These are phyloP conservation scores for Durusdinium trenchii DNA, from an alignment of 73 alveolate genomes.

Conservation along the genomic window DNA sequence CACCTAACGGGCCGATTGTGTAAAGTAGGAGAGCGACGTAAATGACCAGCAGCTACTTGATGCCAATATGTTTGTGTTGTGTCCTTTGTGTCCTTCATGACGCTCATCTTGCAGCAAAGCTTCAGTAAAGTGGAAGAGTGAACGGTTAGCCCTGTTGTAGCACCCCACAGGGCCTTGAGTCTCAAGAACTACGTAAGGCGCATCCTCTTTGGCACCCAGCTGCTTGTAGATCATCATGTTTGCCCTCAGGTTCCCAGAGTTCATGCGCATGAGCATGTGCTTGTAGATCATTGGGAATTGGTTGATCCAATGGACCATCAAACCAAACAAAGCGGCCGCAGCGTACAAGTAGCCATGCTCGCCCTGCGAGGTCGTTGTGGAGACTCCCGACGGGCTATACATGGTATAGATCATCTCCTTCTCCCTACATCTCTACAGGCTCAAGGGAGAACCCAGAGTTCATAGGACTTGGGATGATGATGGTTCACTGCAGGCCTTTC, in stretches of 20 bases:
- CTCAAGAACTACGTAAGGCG: conserved; percentile 40
- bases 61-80: no score
- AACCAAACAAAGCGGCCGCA: conserved; percentile 49
- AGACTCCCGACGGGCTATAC: no score
- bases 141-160: conserved; percentile 64
- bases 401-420: no score
- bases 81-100: no score
- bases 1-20: no score
- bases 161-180: conserved; percentile 43
- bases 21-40: no score
- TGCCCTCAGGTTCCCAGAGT: conserved; percentile 45
- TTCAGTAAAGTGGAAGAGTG: conserved; percentile 20
- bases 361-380: neutral
- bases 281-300: conserved; percentile 61
- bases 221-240: conserved; percentile 65
- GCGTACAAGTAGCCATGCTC: conserved; percentile 79
- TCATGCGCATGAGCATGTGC: conserved; percentile 59
- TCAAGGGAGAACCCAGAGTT: no score
- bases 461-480: no score
- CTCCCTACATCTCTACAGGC: no score
- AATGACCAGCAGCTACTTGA: no score
- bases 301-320: conserved; percentile 33
- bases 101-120: no score
- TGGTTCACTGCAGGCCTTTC: no score
- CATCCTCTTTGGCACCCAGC: conserved; percentile 36